These are phyloP conservation scores for Globisporangium barbulae DNA, from an alignment of 352 stramenopile species.

Conservation along the genomic window DNA sequence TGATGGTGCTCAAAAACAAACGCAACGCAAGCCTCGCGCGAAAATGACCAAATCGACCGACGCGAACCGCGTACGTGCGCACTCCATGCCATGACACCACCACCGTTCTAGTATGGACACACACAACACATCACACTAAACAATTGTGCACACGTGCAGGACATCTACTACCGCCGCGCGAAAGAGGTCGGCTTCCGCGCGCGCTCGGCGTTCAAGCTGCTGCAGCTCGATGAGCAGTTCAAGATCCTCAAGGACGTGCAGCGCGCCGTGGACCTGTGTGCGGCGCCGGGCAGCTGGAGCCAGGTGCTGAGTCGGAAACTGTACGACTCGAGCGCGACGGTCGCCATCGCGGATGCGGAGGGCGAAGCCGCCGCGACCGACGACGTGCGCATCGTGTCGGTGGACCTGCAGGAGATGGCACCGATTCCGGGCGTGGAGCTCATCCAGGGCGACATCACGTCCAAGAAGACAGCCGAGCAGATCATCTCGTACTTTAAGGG, in stretches of 20 bases:
- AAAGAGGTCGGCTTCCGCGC: constrained; percentile 97
- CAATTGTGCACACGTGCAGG: constrained; percentile 15
- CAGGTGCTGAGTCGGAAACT: constrained; percentile 95
- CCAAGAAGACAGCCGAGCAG: constrained; percentile 91
- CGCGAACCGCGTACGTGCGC: constrained; percentile 48
- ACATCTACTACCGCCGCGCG: constrained; percentile 90
- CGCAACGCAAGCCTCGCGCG: too few species aligned
- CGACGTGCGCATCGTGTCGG: constrained; percentile 91
- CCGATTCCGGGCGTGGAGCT: constrained; percentile 95
- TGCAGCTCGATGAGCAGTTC: constrained; percentile 99
- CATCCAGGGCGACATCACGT: constrained; percentile 97
- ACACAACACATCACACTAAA: not conserved
- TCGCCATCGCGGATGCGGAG: constrained; percentile 21
- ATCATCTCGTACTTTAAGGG: constrained; percentile 96
- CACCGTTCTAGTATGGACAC: not conserved
- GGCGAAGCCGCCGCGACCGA: constrained; percentile 22
- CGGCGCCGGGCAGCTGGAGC: constrained; percentile 97
- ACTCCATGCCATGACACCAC: not conserved
- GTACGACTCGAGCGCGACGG: constrained; percentile 41
- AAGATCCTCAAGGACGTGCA: constrained; percentile 91
- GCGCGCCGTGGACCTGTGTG: constrained; percentile 97
- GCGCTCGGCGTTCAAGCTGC: constrained; percentile 97
- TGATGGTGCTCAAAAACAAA: not conserved
- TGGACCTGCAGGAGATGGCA: constrained; percentile 99
- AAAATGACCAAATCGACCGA: constrained; percentile 59